Conservation (phyloP, 2,329 filamentous ascomycete species). For the Fusarium xyrophilum region DNA sequence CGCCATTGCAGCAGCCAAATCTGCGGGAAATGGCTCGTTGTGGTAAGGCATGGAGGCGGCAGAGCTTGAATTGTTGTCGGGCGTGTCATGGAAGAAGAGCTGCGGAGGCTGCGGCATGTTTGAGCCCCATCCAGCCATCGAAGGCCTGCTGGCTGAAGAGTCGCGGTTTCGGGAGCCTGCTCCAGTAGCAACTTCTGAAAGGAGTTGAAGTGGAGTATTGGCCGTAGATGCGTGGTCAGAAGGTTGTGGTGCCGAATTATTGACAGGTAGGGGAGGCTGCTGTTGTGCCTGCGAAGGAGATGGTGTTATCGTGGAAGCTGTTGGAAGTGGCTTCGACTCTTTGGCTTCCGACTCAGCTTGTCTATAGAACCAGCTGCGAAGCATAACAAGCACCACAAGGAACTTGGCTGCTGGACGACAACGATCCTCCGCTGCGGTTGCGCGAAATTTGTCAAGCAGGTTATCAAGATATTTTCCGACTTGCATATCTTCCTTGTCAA, state of each 20-base stretch:
- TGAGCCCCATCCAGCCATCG: conserved; percentile 33
- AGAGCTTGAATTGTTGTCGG: conserved; percentile 18
- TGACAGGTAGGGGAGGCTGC: conserved; percentile 14
- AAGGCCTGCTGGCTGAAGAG: conserved; percentile 18
- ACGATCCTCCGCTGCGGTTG: conserved; percentile 67
- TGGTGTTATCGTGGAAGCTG: conserved; percentile 14
- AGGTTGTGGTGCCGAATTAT: conserved; percentile 23
- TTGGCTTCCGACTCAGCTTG: conserved; percentile 48
- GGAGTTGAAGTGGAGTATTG: conserved; percentile 62
- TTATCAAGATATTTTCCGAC: conserved; percentile 70
- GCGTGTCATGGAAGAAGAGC: conserved; percentile 49
- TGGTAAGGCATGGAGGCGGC: conserved; percentile 17
- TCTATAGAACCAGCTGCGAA: conserved; percentile 72
- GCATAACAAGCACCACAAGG: conserved; percentile 71
- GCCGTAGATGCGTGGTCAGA: conserved; percentile 42
- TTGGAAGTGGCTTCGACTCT: conserved; percentile 9
- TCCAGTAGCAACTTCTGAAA: conserved; percentile 64
- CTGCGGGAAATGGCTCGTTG: conserved; percentile 25
- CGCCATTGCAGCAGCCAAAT: conserved; percentile 40
- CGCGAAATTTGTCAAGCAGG: conserved; percentile 72
- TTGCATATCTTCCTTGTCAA: conserved; percentile 72
- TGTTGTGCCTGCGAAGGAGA: conserved; percentile 24
- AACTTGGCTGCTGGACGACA: conserved; percentile 75
- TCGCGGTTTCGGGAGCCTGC: conserved; percentile 22
- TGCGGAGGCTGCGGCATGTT: conserved; percentile 41